Evolutionary conservation across 1,139 yeast genomes (phyloP), one percentile per base, ranked within the genome.

Genomic region (Yamadazyma aaseri): DNA sequence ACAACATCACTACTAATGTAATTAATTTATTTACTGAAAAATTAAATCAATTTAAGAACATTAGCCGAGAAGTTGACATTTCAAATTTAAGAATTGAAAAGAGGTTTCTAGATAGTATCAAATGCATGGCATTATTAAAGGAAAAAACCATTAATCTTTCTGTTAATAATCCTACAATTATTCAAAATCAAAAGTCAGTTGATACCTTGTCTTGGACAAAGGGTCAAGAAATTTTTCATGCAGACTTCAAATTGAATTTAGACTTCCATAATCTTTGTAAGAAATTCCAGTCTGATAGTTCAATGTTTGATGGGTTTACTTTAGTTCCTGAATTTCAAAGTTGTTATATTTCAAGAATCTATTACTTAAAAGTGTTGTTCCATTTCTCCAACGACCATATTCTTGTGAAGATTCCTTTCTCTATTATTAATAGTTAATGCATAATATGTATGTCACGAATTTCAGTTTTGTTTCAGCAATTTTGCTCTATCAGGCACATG

Each of bases 251-350:
- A 6, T 11, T 45, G 6, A 21, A 31, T 3, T 22, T 42, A 5
- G 48, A 44, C 28, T 16, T 41, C n/a, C 17, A 24, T 1, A 36
- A 35, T 4, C 16, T 38, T 3, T 17, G 29, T 10, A 33, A 28
- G 5, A 40, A 35, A 17, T 34, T 37, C 2, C 11, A 12, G 8
- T 26, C 25, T 4, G 14, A 16, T 7, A 6, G 28, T 5, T 26
- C 29, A 7, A 27, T 47, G 1, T 46, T 37, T 30, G 47, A 52
- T 27, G 25, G 34, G 2, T 55, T 61, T 35, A 56, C 60, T 20
- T 51, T 68, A 17, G 60, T 64, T 3, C 73, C 74, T 1, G 60
- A 58, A 33, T 68, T 68, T 47, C 73, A 68, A 44, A 47, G 56
- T 8, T 68, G 73, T 39, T 50, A 56, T 33, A 36, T 65, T 42